phyloP scores from a whole-genome alignment of 2,329 filamentous ascomycete species.

The Colletotrichum tamarilloi region DNA sequence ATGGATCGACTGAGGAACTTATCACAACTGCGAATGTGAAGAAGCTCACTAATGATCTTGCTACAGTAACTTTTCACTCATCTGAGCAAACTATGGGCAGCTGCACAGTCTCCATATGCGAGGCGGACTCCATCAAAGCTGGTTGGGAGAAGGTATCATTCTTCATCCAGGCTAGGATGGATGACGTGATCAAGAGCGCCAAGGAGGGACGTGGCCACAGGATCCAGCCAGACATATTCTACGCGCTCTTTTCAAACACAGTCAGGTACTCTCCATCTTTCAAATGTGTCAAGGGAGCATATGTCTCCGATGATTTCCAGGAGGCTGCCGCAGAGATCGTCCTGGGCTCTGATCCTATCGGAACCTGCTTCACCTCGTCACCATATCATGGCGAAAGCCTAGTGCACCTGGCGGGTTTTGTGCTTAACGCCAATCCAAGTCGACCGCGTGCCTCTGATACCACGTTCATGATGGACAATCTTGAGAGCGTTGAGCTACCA shows the following conservation, averaged over 20 bases:
- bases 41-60: not conserved
- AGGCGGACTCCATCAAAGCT: not conserved
- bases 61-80: not conserved
- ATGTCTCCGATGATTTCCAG: no score
- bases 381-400: not conserved
- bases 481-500: not conserved
- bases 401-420: not conserved
- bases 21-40: not conserved
- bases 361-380: not conserved
- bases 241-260: no score
- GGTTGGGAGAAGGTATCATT: not conserved
- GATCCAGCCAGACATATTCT: no score
- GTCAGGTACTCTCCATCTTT: no score
- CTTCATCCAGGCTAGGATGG: not conserved
- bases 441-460: not conserved
- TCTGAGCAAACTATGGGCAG: not conserved
- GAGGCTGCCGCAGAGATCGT: not conserved
- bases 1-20: not conserved
- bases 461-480: constrained; percentile 15
- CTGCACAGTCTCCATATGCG: not conserved
- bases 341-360: not conserved
- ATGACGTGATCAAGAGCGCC: not conserved
- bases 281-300: no score
- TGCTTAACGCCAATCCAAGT: not conserved
- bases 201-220: no score